Conservation (phyloP, 805 yeast genomes). For the Ogataea ramenticola region DNA sequence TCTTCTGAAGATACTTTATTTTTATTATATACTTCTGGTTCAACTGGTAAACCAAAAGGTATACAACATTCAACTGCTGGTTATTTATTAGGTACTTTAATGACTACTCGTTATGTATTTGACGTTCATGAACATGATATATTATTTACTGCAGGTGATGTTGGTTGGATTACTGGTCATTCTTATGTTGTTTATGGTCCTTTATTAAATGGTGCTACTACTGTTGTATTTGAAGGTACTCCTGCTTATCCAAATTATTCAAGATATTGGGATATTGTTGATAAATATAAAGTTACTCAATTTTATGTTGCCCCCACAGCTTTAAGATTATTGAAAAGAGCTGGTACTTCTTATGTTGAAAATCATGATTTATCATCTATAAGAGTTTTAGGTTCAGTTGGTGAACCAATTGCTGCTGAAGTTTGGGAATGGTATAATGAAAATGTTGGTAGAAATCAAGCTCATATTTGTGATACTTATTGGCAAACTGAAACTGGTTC, state of each 20-base stretch:
- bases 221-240: conserved; percentile 79
- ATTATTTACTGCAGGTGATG: conserved; percentile 82
- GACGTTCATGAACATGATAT: conserved; percentile 70
- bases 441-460: conserved; percentile 59
- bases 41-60: conserved; percentile 88
- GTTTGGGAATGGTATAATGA: conserved; percentile 85
- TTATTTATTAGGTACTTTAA: conserved; percentile 62
- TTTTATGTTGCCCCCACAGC: conserved; percentile 86
- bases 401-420: conserved; percentile 82
- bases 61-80: conserved; percentile 80
- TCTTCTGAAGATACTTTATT: conserved; percentile 77
- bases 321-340: conserved; percentile 64
- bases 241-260: conserved; percentile 80
- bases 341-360: conserved; percentile 58
- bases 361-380: conserved; percentile 56
- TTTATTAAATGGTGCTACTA: conserved; percentile 64
- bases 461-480: conserved; percentile 75
- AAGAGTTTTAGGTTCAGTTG: conserved; percentile 74
- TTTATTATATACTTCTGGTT: conserved; percentile 78
- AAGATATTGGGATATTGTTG: conserved; percentile 75
- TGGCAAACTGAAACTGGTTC: conserved; percentile 90
- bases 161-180: conserved; percentile 91
- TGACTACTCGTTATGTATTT: conserved; percentile 70
- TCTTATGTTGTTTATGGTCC: conserved; percentile 82
- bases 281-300: conserved; percentile 64